Conservation (phyloP, 768 basidiomycete species). For the Tulasnella sp. region DNA sequence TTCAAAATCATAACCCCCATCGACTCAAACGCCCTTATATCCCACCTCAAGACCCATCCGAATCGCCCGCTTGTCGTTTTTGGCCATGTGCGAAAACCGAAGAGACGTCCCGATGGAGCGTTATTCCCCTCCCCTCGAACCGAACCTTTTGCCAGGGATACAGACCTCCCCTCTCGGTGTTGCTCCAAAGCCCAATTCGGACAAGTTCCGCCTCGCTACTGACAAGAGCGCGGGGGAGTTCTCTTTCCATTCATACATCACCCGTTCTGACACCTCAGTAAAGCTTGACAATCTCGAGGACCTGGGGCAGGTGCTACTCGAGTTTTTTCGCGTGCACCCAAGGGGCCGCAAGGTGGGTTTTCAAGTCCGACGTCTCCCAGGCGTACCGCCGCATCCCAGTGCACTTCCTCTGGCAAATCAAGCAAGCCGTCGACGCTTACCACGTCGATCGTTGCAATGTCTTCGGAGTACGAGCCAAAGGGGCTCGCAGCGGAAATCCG, state of each 20-base stretch:
- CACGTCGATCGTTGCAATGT: slow-evolving; percentile 27
- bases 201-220: slow-evolving; percentile 30
- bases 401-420: slow-evolving; percentile 33
- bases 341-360: slow-evolving; percentile 16
- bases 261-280: slow-evolving; percentile 21
- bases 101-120: too few relatives aligned
- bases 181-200: slow-evolving; percentile 28
- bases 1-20: too few relatives aligned
- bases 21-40: too few relatives aligned
- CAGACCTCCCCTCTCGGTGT: slow-evolving; percentile 30
- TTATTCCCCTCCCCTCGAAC: too few relatives aligned
- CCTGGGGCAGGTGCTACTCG: slow-evolving; percentile 21
- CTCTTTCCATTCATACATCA: slow-evolving; percentile 31
- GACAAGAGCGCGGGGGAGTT: slow-evolving; percentile 30
- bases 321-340: slow-evolving; percentile 1
- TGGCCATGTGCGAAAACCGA: too few relatives aligned
- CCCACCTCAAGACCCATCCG: too few relatives aligned
- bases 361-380: slow-evolving; percentile 30
- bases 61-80: too few relatives aligned
- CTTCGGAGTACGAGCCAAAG: slow-evolving; percentile 29
- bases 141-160: slow-evolving; percentile 35
- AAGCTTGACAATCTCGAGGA: slow-evolving; percentile 29
- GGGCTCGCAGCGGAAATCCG: too few relatives aligned
- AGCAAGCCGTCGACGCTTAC: slow-evolving; percentile 26
- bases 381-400: slow-evolving; percentile 31